Base-by-base conservation (phyloP, 23 red algal species). In the Gracilaria gracilis region DNA sequence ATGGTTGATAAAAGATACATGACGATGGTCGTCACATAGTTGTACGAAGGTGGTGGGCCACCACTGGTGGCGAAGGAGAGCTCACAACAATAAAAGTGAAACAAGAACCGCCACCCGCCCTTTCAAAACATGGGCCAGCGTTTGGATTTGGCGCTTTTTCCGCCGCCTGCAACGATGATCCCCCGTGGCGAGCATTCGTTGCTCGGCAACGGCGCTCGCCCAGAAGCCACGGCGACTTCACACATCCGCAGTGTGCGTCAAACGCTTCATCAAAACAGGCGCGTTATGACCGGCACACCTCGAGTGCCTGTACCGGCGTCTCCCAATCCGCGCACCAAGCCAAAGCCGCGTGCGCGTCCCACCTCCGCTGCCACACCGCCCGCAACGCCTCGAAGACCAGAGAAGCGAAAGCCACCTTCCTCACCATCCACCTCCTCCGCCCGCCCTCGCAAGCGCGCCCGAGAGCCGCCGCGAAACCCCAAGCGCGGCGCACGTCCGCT, bases 391-490 rank as follows among this genome's bases (percentile, higher is more conserved):
- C 33, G 67, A 1, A 35, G 67, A 20, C 67, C 35, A 44, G 67
- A 73, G 28, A 73, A 73, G 35, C 67, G 67, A 35, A 73, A 73
- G 67, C 67, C 35, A 4, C 67, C 67, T 20, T 73, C 67, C 35
- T 73, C 67, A 11, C 67, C 67, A 44, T 73, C 67, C 35, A 31
- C 59, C 59, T 73, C 67, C 16, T 73, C 67, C 34, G 67, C 34
- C 17, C 67, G 67, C 20, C 67, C 67, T n/a, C 67, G 67, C 67
- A 73, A 73, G 20, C 33, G 38, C 35, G 67, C 67, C 4, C 67
- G 67, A 35, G 67, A 73, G 67, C 67, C 9, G 34, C 67, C 67
- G 15, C 33, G 67, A 39, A 37, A 73, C 67, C 20, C 33, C 67
- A 73, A 73, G 16, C 67, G 67, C 21, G 44, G 19, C 35, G 35